A percentile compares a stretch with the other conserved stretches of the same genome.
Conservation (phyloP, 2,329 filamentous ascomycete genomes). For the Aulographum hederae region DNA sequence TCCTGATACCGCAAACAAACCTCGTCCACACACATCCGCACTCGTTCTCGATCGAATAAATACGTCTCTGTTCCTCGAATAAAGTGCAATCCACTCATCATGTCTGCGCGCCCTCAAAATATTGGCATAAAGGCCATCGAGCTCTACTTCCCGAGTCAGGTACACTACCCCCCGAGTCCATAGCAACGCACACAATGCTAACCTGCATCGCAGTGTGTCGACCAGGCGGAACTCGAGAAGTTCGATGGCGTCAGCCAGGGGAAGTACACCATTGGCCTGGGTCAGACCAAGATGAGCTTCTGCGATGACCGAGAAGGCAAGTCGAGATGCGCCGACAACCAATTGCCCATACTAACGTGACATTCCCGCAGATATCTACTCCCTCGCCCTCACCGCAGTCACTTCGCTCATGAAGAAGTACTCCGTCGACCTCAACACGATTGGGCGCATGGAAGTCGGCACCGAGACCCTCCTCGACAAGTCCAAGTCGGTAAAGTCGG, state of each 20-base stretch:
- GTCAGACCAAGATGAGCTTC: conserved; percentile 37
- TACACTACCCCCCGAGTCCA: too few relatives aligned
- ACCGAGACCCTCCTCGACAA: conserved; percentile 37
- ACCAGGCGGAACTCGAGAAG: conserved; percentile 34
- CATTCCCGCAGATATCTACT: conserved; percentile 29
- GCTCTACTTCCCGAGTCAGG: conserved; percentile 35
- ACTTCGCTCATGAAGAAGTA: conserved; percentile 34
- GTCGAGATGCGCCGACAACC: conserved; percentile 4
- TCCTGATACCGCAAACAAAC: too few relatives aligned
- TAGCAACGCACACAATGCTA: conserved; percentile 6
- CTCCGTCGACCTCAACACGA: conserved; percentile 30
- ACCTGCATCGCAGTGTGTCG: conserved; percentile 24
- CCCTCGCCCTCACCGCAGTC: conserved; percentile 31
- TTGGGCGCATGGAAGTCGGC: conserved; percentile 33
- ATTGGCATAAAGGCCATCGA: conserved; percentile 36
- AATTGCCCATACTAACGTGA: conserved; percentile 2
- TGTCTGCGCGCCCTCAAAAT: conserved; percentile 28
- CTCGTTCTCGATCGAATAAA: too few relatives aligned
- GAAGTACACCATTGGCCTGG: conserved; percentile 36
- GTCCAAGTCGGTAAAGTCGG: conserved; percentile 35
- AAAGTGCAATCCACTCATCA: conserved; percentile 11
- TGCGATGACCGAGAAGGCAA: conserved; percentile 34
- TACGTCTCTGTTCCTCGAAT: too few relatives aligned
- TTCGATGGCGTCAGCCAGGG: conserved; percentile 33
- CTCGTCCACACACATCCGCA: too few relatives aligned